Percentiles rank a stretch among this genome's conserved stretches.
Evolutionary conservation across 164 flowering plant genomes (phyloP).

Genomic region (Houttuynia cordata): DNA sequence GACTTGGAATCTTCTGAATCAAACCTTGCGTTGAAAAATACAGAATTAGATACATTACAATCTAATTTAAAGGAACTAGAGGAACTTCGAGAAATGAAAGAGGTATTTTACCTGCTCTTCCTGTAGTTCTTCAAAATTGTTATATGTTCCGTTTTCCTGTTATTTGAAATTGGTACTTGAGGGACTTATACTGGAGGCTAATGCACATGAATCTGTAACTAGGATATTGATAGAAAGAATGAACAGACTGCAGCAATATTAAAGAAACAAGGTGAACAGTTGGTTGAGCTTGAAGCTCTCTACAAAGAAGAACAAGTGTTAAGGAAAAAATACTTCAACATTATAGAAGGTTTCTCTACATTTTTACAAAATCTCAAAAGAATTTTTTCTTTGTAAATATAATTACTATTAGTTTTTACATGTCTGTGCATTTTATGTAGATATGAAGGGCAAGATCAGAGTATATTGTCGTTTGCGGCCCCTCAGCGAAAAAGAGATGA

Average conservation of each 20-base stretch:
- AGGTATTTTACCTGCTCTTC: too few species aligned
- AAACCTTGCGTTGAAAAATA: constrained; percentile 30
- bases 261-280: constrained; percentile 85
- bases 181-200: not conserved
- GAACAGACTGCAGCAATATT: constrained; percentile 94
- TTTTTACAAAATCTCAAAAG: not conserved
- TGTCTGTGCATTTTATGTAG: constrained; percentile 19
- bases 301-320: constrained; percentile 89
- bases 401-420: not conserved
- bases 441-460: constrained; percentile 97
- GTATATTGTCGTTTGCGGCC: constrained; percentile 91
- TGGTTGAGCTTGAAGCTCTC: constrained; percentile 71
- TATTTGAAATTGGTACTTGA: not conserved
- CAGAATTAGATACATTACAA: constrained; percentile 46
- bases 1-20: constrained; percentile 48
- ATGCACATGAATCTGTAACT: constrained; percentile 6
- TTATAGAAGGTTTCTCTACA: constrained; percentile 63
- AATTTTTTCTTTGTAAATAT: too few species aligned
- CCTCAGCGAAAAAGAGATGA: constrained; percentile 57
- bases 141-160: too few species aligned
- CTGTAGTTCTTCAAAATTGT: too few species aligned
- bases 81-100: constrained; percentile 93
- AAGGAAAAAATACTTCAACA: constrained; percentile 86
- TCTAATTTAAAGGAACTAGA: constrained; percentile 68
- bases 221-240: constrained; percentile 97